Percentiles rank a stretch among this genome's conserved stretches.
These are phyloP conservation scores for Somion occarium DNA, from an alignment of 1,284 basidiomycete genomes.

Conservation along the genomic window DNA sequence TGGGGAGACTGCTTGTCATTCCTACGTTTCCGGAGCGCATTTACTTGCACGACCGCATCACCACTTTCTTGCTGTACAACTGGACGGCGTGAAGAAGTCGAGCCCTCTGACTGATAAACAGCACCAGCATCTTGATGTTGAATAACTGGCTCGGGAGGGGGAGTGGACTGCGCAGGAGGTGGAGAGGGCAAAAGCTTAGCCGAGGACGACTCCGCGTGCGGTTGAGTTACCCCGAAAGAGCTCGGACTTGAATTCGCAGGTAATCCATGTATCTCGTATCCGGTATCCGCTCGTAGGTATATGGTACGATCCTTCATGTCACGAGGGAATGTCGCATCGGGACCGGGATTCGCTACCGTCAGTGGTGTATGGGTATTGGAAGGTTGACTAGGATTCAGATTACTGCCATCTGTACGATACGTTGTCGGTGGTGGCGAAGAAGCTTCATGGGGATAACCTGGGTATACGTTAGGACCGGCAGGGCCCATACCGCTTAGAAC, in stretches of 20 bases:
- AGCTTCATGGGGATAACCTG: background rate
- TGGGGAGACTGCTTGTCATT: background rate
- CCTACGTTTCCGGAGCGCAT: background rate
- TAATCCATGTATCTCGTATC: background rate
- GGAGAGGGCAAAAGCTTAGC: background rate
- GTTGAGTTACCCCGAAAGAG: background rate
- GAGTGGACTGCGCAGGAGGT: background rate
- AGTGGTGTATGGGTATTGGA: background rate
- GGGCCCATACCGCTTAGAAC: background rate
- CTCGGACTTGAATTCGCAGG: background rate
- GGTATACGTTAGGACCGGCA: background rate
- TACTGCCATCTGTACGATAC: background rate
- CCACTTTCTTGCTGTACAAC: background rate
- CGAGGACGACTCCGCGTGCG: background rate
- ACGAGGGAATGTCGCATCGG: slow-evolving; percentile 1
- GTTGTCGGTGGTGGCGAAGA: background rate
- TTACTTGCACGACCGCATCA: background rate
- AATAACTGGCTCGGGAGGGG: background rate
- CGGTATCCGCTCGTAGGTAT: slow-evolving; percentile 3
- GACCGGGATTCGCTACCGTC: slow-evolving; percentile 5
- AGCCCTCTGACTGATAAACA: background rate
- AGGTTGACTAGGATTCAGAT: background rate
- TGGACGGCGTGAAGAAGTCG: background rate
- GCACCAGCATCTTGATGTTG: slow-evolving; percentile 6
- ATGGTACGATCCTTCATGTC: slow-evolving; percentile 1